These are phyloP conservation scores for Funneliformis geosporum DNA, from an alignment of 192 early-diverging fungal species.

Conservation along the genomic window DNA sequence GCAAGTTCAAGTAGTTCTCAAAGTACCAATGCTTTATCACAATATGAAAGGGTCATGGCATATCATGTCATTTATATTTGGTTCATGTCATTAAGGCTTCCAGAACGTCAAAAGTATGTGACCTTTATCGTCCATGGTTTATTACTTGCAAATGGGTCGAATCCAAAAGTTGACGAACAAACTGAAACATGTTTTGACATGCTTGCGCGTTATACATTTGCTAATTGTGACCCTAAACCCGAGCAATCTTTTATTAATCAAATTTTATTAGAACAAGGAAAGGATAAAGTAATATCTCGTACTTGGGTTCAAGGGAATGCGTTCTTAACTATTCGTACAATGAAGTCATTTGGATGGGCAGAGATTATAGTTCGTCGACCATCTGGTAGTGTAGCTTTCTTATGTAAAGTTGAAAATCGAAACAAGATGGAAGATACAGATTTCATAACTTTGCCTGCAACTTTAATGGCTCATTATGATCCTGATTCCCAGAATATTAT, in stretches of 20 bases:
- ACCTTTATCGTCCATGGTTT: slow-evolving; percentile 78
- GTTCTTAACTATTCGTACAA: slow-evolving; percentile 75
- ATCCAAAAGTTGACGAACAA: slow-evolving; percentile 71
- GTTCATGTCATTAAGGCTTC: slow-evolving; percentile 79
- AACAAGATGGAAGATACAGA: slow-evolving; percentile 50
- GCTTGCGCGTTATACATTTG: slow-evolving; percentile 82
- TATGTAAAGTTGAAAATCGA: slow-evolving; percentile 71
- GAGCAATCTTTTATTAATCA: slow-evolving; percentile 52
- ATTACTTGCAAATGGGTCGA: slow-evolving; percentile 59
- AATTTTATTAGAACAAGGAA: slow-evolving; percentile 50
- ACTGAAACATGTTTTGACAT: slow-evolving; percentile 94
- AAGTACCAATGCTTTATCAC: slow-evolving; percentile 56
- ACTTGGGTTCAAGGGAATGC: slow-evolving; percentile 88
- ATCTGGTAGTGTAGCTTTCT: slow-evolving; percentile 72
- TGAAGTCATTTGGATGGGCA: slow-evolving; percentile 68
- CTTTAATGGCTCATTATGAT: slow-evolving; percentile 54
- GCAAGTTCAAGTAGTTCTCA: neutral
- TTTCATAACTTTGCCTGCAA: slow-evolving; percentile 49
- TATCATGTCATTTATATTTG: slow-evolving; percentile 90
- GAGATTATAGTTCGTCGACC: slow-evolving; percentile 84
- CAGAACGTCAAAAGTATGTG: slow-evolving; percentile 77
- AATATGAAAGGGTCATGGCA: slow-evolving; percentile 88
- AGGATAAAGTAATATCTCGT: slow-evolving; percentile 54
- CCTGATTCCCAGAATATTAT: slow-evolving; percentile 40
- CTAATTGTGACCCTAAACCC: slow-evolving; percentile 68